phyloP scores from a whole-genome alignment of 2,329 filamentous ascomycete species.

The Exophiala mesophila region DNA sequence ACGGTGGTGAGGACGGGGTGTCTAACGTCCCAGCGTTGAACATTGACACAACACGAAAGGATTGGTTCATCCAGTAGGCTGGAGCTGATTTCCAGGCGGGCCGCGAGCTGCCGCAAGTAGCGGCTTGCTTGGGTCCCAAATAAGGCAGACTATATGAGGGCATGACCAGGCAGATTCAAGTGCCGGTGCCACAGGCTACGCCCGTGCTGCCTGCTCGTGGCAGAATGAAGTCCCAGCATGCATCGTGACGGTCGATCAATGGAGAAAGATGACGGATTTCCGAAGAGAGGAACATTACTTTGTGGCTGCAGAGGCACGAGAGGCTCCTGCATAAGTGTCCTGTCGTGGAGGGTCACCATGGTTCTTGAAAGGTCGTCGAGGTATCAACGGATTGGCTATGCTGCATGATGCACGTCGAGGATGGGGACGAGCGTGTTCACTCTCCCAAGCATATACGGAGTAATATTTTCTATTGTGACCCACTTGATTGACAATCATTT shows the following conservation, averaged over 20 bases:
- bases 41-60: too few relatives aligned
- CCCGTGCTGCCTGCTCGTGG: slow-evolving; percentile 9
- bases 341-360: slow-evolving; percentile 6
- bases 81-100: too few relatives aligned
- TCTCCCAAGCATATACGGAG: too few relatives aligned
- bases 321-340: slow-evolving; percentile 20
- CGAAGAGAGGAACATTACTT: background rate
- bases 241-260: slow-evolving; percentile 2
- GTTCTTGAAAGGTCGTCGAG: slow-evolving; percentile 7
- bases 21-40: background rate
- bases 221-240: background rate
- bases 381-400: background rate
- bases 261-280: background rate
- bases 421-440: too few relatives aligned
- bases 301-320: too few relatives aligned
- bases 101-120: background rate
- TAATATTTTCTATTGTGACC: too few relatives aligned
- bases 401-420: background rate
- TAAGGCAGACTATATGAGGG: too few relatives aligned
- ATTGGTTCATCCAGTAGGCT: too few relatives aligned
- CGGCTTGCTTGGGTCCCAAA: too few relatives aligned
- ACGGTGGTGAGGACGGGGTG: slow-evolving; percentile 1
- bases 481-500: too few relatives aligned
- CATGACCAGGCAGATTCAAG: too few relatives aligned
- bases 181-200: slow-evolving; percentile 11